Conservation (phyloP, 2,329 filamentous ascomycete genomes). For the Plenodomus lindquistii region DNA sequence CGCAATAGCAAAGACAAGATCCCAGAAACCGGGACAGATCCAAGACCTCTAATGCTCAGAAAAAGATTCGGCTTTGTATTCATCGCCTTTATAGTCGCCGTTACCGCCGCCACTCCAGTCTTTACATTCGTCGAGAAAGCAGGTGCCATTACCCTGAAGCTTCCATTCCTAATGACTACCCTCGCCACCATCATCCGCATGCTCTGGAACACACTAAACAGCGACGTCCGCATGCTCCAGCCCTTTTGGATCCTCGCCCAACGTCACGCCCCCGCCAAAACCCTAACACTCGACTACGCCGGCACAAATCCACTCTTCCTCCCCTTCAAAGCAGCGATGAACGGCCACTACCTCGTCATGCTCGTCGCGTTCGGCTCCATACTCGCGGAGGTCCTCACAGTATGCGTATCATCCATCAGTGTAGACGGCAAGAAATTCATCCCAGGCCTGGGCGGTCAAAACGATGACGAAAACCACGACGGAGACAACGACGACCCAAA, state of each 20-base stretch:
- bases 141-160: conserved; percentile 61
- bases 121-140: conserved; percentile 63
- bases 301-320: conserved; percentile 71
- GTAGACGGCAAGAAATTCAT: conserved; percentile 67
- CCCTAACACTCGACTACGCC: conserved; percentile 73
- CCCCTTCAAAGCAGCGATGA: conserved; percentile 63
- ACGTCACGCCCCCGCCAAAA: conserved; percentile 67
- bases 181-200: conserved; percentile 70
- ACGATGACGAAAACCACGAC: conserved; percentile 13
- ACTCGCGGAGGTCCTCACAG: conserved; percentile 72
- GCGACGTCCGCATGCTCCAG: conserved; percentile 72
- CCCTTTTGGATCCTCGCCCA: conserved; percentile 72
- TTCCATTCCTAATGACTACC: conserved; percentile 68
- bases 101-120: conserved; percentile 62
- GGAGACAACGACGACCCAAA: conserved; percentile 1
- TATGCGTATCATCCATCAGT: conserved; percentile 68
- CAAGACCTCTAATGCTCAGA: conserved; percentile 71
- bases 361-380: conserved; percentile 72
- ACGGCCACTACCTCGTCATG: conserved; percentile 67
- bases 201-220: conserved; percentile 70
- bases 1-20: conserved; percentile 54
- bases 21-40: conserved; percentile 52
- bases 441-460: conserved; percentile 27
- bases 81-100: conserved; percentile 60
- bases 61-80: conserved; percentile 63